phyloP scores from a whole-genome alignment of 179 eudicot species.

The Nepenthes alata region DNA sequence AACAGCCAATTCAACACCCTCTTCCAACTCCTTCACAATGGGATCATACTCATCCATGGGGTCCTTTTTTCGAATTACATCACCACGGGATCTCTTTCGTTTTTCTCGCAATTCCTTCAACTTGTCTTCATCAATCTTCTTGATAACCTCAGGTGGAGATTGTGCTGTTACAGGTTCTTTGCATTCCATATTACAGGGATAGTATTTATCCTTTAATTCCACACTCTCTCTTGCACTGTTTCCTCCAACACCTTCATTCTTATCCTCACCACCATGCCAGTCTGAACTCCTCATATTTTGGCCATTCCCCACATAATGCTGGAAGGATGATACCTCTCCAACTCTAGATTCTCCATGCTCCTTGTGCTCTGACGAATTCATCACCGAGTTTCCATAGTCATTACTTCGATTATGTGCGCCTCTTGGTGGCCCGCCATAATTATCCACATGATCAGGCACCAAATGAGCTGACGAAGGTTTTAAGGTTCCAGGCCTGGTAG shows the following conservation, averaged over 20 bases:
- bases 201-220: conserved; percentile 35
- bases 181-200: conserved; percentile 24
- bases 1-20: conserved; percentile 70
- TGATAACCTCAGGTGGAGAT: conserved; percentile 52
- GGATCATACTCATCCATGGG: conserved; percentile 69
- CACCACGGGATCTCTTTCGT: conserved; percentile 58
- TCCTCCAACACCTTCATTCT: conserved; percentile 33
- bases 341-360: conserved; percentile 28
- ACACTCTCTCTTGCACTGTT: conserved; percentile 30
- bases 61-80: conserved; percentile 43
- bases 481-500: conserved; percentile 30
- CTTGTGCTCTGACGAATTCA: conserved; percentile 28
- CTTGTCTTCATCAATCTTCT: conserved; percentile 67
- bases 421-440: conserved; percentile 31
- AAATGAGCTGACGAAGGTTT: conserved; percentile 34
- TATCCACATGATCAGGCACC: conserved; percentile 36
- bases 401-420: conserved; percentile 30
- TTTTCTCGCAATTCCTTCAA: conserved; percentile 62
- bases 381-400: conserved; percentile 27
- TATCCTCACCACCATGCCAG: conserved; percentile 33
- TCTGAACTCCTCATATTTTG: conserved; percentile 26
- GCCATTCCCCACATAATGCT: conserved; percentile 27
- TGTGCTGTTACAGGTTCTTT: conserved; percentile 33
- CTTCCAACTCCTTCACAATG: conserved; percentile 71
- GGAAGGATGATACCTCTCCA: conserved; percentile 18